Conservation (phyloP, 2,329 filamentous ascomycete genomes). For the Colletotrichum kahawae region DNA sequence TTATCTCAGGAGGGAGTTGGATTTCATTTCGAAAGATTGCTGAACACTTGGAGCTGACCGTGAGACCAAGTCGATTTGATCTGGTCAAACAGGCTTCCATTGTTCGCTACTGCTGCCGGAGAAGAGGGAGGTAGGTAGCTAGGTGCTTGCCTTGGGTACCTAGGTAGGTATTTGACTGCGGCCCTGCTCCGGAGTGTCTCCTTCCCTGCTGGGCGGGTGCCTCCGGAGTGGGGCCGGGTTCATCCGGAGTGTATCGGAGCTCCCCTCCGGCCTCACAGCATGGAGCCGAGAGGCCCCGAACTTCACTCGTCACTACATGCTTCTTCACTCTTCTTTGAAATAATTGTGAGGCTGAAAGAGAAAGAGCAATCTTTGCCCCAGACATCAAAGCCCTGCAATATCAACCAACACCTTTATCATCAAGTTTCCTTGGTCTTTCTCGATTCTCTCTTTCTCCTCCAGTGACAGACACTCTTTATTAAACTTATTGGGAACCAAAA, state of each 20-base stretch:
- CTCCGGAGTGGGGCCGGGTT: neutral
- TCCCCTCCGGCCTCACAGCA: neutral
- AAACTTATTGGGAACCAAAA: neutral
- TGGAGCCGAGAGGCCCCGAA: neutral
- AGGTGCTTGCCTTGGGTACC: neutral
- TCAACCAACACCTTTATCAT: neutral
- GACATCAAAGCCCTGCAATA: neutral
- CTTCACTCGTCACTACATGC: neutral
- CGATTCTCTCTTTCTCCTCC: neutral
- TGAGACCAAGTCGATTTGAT: neutral
- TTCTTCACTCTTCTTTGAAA: neutral
- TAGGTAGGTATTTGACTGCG: neutral
- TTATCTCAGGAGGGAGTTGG: neutral
- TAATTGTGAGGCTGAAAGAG: neutral
- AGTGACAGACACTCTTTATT: neutral
- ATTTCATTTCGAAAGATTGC: neutral
- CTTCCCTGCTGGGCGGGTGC: neutral
- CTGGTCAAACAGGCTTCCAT: neutral
- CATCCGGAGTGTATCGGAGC: neutral
- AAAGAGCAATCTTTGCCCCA: neutral
- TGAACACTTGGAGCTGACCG: neutral
- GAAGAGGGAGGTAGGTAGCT: neutral
- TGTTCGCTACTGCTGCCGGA: neutral
- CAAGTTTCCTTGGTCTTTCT: neutral
- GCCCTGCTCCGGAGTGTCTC: neutral